Evolutionary conservation across 2,329 filamentous ascomycete genomes (phyloP).

Genomic region (Endoconidiophora polonica): DNA sequence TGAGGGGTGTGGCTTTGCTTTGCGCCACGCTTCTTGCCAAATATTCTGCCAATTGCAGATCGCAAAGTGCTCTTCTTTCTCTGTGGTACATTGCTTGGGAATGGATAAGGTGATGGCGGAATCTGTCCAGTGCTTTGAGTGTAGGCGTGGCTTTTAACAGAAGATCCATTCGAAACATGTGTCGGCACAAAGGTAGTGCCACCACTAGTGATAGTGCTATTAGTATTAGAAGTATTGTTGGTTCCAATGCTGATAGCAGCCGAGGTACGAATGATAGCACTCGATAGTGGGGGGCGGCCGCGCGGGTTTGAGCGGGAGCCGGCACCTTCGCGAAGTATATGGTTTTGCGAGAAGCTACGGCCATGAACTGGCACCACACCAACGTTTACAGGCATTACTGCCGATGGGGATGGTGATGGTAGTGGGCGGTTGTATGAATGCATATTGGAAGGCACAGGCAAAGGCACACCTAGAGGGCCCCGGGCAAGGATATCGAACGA

Average conservation of each 20-base stretch:
- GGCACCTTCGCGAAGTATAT: neutral
- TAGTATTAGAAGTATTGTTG: conserved; percentile 4
- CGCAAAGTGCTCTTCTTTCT: conserved; percentile 43
- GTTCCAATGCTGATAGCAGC: conserved; percentile 9
- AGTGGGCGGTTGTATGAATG: neutral
- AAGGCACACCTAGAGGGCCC: conserved; percentile 1
- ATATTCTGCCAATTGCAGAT: conserved; percentile 38
- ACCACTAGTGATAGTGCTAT: neutral
- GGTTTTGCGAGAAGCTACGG: conserved; percentile 9
- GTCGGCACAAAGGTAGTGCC: neutral
- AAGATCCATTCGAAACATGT: neutral
- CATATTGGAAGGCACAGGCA: conserved; percentile 3
- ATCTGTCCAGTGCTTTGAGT: neutral
- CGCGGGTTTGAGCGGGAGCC: neutral
- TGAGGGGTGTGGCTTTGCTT: conserved; percentile 17
- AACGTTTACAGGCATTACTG: neutral
- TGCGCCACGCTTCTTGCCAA: conserved; percentile 37
- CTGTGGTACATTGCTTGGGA: conserved; percentile 21
- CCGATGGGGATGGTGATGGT: conserved; percentile 1
- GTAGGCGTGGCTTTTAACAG: neutral
- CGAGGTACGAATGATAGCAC: conserved; percentile 8
- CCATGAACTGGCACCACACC: neutral
- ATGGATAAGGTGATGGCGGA: neutral
- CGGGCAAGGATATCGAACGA: neutral
- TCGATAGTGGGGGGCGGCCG: conserved; percentile 4